These are phyloP conservation scores for Beauveria caledonica DNA, from an alignment of 2,329 filamentous ascomycete species.

Conservation along the genomic window DNA sequence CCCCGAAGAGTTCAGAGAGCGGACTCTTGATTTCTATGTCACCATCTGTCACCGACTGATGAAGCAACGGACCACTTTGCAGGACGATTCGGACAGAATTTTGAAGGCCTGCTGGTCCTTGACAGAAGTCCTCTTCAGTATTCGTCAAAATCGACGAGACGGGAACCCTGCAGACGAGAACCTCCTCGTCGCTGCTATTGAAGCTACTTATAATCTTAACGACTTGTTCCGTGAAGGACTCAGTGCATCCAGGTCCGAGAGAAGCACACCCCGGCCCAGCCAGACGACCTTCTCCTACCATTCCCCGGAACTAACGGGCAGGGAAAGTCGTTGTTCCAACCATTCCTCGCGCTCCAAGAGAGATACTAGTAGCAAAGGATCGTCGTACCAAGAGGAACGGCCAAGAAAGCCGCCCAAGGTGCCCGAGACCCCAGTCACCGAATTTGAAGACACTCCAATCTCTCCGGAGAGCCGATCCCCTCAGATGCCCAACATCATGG, in stretches of 20 bases:
- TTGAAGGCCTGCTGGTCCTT: constrained; percentile 82
- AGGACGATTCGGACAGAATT: constrained; percentile 75
- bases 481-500: constrained; percentile 77
- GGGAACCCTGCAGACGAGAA: constrained; percentile 70
- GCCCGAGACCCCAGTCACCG: constrained; percentile 88
- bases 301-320: constrained; percentile 40
- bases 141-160: constrained; percentile 74
- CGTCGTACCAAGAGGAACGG: constrained; percentile 35
- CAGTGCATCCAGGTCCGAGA: constrained; percentile 75
- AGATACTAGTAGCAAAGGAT: constrained; percentile 40
- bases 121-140: constrained; percentile 86
- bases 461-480: constrained; percentile 71
- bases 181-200: constrained; percentile 41
- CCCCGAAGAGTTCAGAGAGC: constrained; percentile 78
- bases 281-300: constrained; percentile 61
- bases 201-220: constrained; percentile 7
- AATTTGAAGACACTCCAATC: constrained; percentile 84
- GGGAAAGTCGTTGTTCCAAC: constrained; percentile 42
- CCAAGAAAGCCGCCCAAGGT: constrained; percentile 41
- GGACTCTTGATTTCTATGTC: constrained; percentile 90
- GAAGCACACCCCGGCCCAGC: constrained; percentile 74
- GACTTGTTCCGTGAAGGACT: constrained; percentile 9
- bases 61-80: constrained; percentile 77
- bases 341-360: constrained; percentile 45
- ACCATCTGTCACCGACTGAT: constrained; percentile 91